Evolutionary conservation across 2,329 filamentous ascomycete species (phyloP).

Genomic region (Sporothrix brunneoviolacea): DNA sequence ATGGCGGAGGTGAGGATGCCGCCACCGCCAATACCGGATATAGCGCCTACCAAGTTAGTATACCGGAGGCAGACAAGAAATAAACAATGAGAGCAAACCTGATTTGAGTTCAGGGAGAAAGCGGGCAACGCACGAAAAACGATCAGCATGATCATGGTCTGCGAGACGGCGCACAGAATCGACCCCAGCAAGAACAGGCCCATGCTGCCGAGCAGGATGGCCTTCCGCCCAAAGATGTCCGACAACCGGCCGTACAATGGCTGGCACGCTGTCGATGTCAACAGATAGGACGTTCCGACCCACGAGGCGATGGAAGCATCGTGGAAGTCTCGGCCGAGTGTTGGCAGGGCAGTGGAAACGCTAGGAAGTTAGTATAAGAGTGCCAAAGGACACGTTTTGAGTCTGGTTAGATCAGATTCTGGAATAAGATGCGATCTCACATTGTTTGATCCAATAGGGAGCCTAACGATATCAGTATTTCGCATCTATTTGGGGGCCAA

Average conservation of each 20-base stretch:
- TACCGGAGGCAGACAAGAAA: too few relatives aligned
- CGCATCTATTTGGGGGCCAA: too few relatives aligned
- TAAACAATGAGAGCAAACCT: too few relatives aligned
- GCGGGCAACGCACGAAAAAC: constrained; percentile 15
- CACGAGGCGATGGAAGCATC: constrained; percentile 6
- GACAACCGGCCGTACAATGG: constrained; percentile 10
- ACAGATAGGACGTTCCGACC: constrained; percentile 8
- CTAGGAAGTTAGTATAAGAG: not conserved
- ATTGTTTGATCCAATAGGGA: constrained; percentile 5
- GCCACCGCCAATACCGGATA: constrained; percentile 15
- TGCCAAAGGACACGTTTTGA: too few relatives aligned
- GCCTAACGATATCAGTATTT: not conserved
- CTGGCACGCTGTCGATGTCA: constrained; percentile 10
- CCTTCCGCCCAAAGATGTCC: constrained; percentile 12
- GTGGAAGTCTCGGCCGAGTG: constrained; percentile 6
- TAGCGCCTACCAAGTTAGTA: constrained; percentile 6
- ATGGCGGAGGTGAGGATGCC: constrained; percentile 15
- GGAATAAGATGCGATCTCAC: not conserved
- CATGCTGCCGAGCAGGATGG: constrained; percentile 11
- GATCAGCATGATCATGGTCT: constrained; percentile 16
- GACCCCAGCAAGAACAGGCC: constrained; percentile 16
- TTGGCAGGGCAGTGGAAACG: constrained; percentile 1
- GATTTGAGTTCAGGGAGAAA: not conserved
- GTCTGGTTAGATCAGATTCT: too few relatives aligned
- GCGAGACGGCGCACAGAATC: constrained; percentile 14